These are phyloP conservation scores for Inga oerstediana DNA, from an alignment of 306 rosid species.

Conservation along the genomic window DNA sequence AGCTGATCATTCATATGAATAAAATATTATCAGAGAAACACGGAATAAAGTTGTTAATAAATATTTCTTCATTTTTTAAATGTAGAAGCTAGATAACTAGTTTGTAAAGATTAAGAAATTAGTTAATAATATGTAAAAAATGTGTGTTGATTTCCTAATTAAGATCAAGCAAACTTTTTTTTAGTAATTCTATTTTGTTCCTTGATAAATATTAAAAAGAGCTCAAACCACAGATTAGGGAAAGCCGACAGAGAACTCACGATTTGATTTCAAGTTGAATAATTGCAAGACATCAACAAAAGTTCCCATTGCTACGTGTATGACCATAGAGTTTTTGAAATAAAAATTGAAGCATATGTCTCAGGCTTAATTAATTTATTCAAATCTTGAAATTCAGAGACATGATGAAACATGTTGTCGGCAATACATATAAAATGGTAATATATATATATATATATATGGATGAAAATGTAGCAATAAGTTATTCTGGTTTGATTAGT, in stretches of 20 bases:
- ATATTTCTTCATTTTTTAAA: neutral
- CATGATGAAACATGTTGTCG: neutral
- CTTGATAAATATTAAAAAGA: neutral
- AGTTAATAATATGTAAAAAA: no score
- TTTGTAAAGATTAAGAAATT: no score
- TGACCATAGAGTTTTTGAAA: neutral
- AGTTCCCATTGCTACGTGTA: neutral
- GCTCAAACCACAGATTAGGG: neutral
- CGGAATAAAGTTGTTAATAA: neutral
- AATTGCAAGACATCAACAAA: neutral
- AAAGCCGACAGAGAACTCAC: neutral
- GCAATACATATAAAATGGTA: neutral
- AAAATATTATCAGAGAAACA: no score
- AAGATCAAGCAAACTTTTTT: no score
- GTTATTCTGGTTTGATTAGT: neutral
- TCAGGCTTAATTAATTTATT: neutral
- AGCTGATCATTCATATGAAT: no score
- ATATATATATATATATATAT: no score
- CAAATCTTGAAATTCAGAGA: neutral
- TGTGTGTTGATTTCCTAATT: no score
- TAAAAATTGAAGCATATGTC: neutral
- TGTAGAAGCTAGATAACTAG: no score
- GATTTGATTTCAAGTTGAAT: neutral
- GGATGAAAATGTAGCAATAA: neutral
- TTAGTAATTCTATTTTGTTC: neutral